Evolutionary conservation across 257 asterid genomes (phyloP).

Genomic region (Solanum neorickii): DNA sequence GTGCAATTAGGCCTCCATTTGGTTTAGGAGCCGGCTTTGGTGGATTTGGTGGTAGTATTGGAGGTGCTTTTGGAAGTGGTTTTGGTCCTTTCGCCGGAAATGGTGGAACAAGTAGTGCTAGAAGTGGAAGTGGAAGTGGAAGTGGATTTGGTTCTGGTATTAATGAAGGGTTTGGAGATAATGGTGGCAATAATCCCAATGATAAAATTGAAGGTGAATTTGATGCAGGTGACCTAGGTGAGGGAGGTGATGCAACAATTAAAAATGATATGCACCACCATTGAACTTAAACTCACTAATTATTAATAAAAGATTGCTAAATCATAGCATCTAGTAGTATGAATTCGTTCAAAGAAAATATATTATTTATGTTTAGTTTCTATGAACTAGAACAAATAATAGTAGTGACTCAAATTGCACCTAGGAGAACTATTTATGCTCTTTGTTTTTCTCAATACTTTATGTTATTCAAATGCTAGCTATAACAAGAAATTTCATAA

Average conservation of each 20-base stretch:
- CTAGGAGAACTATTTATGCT: background rate
- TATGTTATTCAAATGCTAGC: background rate
- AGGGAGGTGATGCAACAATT: background rate
- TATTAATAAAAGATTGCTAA: background rate
- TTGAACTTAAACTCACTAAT: background rate
- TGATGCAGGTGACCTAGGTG: background rate
- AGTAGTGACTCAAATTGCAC: background rate
- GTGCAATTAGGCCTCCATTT: background rate
- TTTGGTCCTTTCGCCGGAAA: background rate
- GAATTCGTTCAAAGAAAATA: background rate
- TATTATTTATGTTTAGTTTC: background rate
- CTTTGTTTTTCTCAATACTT: background rate
- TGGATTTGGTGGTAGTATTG: slow-evolving; percentile 1
- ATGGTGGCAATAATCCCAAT: background rate
- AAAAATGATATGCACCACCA: background rate
- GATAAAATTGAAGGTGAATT: background rate
- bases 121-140: background rate
- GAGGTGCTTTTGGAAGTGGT: background rate
- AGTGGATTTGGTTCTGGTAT: background rate
- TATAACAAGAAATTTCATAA: background rate
- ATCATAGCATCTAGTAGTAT: background rate
- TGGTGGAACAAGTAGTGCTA: background rate
- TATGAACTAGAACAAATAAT: background rate
- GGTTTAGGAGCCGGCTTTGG: slow-evolving; percentile 5
- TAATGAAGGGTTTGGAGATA: background rate